Evolutionary conservation across 2,329 filamentous ascomycete species (phyloP).

Genomic region (Hymenotorrendiella dingleyae): DNA sequence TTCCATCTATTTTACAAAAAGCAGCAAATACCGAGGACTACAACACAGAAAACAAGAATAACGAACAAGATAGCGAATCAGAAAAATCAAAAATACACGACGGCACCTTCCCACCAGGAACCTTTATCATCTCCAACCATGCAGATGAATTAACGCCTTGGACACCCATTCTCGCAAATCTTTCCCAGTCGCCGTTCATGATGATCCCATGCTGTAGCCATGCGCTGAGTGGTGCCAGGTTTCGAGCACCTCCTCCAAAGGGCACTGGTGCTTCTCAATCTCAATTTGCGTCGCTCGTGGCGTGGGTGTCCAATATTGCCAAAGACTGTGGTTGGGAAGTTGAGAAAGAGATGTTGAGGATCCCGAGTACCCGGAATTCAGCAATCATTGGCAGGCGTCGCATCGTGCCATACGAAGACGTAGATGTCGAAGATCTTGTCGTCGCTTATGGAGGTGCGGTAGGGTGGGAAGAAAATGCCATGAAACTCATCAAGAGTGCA

Average conservation of each 20-base stretch:
- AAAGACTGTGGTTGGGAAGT: conserved; percentile 66
- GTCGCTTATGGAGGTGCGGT: conserved; percentile 48
- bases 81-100: conserved; percentile 41
- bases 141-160: conserved; percentile 93
- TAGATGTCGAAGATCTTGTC: conserved; percentile 41
- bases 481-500: conserved; percentile 52
- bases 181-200: conserved; percentile 75
- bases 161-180: conserved; percentile 81
- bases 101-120: conserved; percentile 65
- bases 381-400: conserved; percentile 64
- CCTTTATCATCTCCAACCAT: conserved; percentile 95
- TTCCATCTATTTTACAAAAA: conserved; percentile 40
- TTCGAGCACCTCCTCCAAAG: conserved; percentile 56
- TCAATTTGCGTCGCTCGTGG: conserved; percentile 76
- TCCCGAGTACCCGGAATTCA: conserved; percentile 86
- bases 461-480: conserved; percentile 54
- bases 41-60: conserved; percentile 1
- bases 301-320: conserved; percentile 67
- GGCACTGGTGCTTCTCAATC: conserved; percentile 42
- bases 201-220: conserved; percentile 96
- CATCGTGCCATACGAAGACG: conserved; percentile 20
- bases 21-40: not conserved
- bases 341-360: conserved; percentile 81
- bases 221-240: conserved; percentile 67
- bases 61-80: no score